Evolutionary conservation across 225 moss, liverwort and hornwort genomes (phyloP).

Genomic region (Sphagnum tenellum): DNA sequence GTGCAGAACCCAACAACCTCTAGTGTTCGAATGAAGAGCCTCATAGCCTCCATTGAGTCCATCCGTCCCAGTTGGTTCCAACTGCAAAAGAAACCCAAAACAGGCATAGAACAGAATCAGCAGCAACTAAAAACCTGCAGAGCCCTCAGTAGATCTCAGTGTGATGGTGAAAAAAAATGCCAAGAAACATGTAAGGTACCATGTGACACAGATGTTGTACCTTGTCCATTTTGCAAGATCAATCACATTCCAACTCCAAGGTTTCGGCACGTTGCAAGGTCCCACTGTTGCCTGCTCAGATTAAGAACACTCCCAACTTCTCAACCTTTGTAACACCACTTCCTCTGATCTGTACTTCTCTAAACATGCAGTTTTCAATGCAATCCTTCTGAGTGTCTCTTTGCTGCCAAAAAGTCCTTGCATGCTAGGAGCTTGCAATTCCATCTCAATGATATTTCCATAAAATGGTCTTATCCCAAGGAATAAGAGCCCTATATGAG

Average conservation of each 20-base stretch:
- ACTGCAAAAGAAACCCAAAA: constrained; percentile 14
- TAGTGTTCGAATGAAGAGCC: constrained; percentile 77
- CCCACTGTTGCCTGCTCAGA: constrained; percentile 63
- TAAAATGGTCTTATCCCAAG: too few species aligned
- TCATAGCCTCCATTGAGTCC: constrained; percentile 82
- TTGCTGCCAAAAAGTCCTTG: too few species aligned
- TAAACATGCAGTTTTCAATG: too few species aligned
- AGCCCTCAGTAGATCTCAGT: too few species aligned
- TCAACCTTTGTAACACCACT: neutral
- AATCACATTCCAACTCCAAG: constrained; percentile 86
- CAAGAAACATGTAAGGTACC: neutral
- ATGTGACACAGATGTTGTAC: constrained; percentile 4
- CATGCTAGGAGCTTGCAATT: too few species aligned
- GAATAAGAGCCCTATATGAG: too few species aligned
- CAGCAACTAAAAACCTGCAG: neutral
- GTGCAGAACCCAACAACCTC: constrained; percentile 27
- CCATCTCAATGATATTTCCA: too few species aligned
- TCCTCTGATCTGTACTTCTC: neutral
- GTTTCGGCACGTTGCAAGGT: constrained; percentile 82
- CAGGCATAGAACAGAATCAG: neutral
- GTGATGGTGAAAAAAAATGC: neutral
- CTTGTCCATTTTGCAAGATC: constrained; percentile 92
- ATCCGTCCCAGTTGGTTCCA: constrained; percentile 75
- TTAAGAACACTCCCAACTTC: neutral
- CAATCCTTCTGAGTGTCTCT: too few species aligned